Evolutionary conservation across 306 rosid species (phyloP).

Genomic region (Ammopiptanthus mongolicus): DNA sequence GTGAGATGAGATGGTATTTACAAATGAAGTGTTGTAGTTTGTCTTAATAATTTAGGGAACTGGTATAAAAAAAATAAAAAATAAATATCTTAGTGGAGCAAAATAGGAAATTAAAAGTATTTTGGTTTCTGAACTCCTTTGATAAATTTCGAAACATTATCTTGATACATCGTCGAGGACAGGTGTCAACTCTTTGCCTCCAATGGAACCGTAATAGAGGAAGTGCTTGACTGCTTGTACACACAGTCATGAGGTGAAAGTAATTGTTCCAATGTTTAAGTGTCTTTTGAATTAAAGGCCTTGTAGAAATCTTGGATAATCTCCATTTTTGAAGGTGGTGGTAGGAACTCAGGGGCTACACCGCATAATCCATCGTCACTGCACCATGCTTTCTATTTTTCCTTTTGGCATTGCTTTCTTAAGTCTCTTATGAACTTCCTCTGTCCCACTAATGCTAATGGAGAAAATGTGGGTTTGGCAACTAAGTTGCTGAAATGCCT

Average conservation of each 20-base stretch:
- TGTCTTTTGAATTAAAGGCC: slow-evolving; percentile 32
- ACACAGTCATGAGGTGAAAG: slow-evolving; percentile 22
- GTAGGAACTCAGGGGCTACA: slow-evolving; percentile 5
- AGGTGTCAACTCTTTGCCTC: slow-evolving; percentile 34
- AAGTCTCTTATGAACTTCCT: not conserved
- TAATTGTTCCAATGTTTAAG: slow-evolving; percentile 24
- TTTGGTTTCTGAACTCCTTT: no score
- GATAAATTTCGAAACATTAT: no score
- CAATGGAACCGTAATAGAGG: slow-evolving; percentile 31
- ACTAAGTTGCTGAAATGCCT: not conserved
- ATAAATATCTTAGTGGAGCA: no score
- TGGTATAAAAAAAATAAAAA: no score
- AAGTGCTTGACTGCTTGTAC: slow-evolving; percentile 40
- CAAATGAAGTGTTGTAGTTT: no score
- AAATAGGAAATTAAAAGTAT: no score
- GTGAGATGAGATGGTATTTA: no score
- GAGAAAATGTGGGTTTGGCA: not conserved
- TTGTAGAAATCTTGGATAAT: slow-evolving; percentile 26
- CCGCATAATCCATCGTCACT: slow-evolving; percentile 37
- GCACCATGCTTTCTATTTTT: slow-evolving; percentile 33
- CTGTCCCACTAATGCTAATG: not conserved
- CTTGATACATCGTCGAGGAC: no score
- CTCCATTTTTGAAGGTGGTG: slow-evolving; percentile 7
- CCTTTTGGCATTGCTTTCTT: not conserved
- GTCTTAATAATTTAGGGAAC: no score